Percentiles rank a stretch among this genome's conserved stretches.
Evolutionary conservation across 2,329 filamentous ascomycete genomes (phyloP).

Genomic region (Rachicladosporium sp.): DNA sequence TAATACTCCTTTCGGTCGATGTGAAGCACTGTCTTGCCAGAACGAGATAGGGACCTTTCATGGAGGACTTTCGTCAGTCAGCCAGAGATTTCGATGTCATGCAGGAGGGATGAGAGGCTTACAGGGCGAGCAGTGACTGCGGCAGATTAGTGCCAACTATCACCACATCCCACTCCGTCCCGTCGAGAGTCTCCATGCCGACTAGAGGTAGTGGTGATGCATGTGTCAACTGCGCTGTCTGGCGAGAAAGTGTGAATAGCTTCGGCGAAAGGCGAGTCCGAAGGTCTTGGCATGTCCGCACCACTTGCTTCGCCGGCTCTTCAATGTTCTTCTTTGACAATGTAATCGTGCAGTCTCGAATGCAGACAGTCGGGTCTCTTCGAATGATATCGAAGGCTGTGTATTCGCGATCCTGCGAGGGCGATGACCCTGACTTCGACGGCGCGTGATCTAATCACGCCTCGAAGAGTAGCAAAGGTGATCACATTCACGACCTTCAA

Average conservation of each 20-base stretch:
- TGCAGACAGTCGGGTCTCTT: no score
- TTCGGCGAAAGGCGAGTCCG: no score
- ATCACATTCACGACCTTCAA: no score
- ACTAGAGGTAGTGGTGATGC: neutral
- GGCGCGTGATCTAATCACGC: no score
- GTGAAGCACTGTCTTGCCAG: constrained; percentile 81
- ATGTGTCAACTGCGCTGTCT: neutral
- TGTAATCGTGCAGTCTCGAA: no score
- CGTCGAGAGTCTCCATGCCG: constrained; percentile 38
- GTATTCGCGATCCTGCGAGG: no score
- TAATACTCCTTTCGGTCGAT: constrained; percentile 82
- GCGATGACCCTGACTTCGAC: no score
- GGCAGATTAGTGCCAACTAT: constrained; percentile 41
- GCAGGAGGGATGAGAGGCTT: constrained; percentile 20
- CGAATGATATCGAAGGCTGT: no score
- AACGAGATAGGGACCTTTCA: constrained; percentile 78
- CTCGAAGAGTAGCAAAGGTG: no score
- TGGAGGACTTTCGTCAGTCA: constrained; percentile 55
- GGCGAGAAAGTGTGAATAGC: neutral
- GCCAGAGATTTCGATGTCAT: constrained; percentile 21
- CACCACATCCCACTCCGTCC: constrained; percentile 40
- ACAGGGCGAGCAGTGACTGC: constrained; percentile 43
- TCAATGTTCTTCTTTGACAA: no score
- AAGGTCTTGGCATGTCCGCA: no score
- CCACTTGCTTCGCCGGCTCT: no score